Evolutionary conservation across 345 rosid genomes (phyloP), one percentile per base, ranked within the genome.

Genomic region (Euclidium syriacum): DNA sequence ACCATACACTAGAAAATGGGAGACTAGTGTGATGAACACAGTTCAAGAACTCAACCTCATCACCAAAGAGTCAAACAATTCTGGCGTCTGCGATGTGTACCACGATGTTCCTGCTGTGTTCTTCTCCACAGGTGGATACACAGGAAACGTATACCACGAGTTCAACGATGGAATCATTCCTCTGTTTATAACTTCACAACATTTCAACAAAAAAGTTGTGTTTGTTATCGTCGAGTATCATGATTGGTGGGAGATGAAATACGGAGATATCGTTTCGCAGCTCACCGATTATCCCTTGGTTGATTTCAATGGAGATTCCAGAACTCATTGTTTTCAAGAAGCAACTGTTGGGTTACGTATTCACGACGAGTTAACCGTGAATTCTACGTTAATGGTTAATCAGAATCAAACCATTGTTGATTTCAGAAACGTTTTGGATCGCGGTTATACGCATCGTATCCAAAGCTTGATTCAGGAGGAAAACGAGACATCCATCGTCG

Each of bases 1-100:
- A 52, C 97, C 97, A 1, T 90, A 90, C 70, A 90, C 97, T 0
- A 72, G 97, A 24, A 90, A 90, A 79, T 90, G 97, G 97, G 97
- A 90, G 44, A 73, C 74, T 22, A 73, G 77, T 54, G 80, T 81
- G 27, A 90, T 90, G 97, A 77, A 79, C 51, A 81, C 90, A 17
- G 73, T 90, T 33, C 85, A 74, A 52, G 91, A 90, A 67, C 71
- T 90, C 35, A 33, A 68, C 49, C 91, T 90, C 30, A 39, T 83
- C 3, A 40, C 60, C 3, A 83, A 71, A 73, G 70, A 67, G 6
- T 54, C 69, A 4, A 65, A 57, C 39, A 58, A 33, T 0, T 55
- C 48, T 3, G 76, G 32, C 48, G 58, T 7, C 3, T 90, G 97
- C 44, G 88, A 90, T 59, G 83, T 87, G 19, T 17, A 38, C 17